These are phyloP conservation scores for Teunomyces barrocoloradensis DNA, from an alignment of 805 yeast genomes.

Conservation along the genomic window DNA sequence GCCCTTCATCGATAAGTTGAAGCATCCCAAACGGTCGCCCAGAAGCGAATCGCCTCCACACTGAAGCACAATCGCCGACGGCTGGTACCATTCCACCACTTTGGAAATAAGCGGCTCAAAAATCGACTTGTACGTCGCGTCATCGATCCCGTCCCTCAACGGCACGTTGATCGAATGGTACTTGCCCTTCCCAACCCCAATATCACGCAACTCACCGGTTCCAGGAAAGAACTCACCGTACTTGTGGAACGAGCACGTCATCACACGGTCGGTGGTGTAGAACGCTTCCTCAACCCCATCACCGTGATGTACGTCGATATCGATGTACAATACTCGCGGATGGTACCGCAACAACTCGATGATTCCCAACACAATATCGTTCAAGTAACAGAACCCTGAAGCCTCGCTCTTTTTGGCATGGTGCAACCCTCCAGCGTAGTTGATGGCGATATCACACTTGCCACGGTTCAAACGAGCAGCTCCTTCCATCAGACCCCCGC, in stretches of 20 bases:
- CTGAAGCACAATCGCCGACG: slow-evolving; percentile 94
- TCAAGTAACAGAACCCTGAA: slow-evolving; percentile 86
- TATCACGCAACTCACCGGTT: slow-evolving; percentile 82
- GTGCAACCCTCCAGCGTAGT: slow-evolving; percentile 91
- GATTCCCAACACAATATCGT: slow-evolving; percentile 85
- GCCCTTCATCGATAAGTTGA: slow-evolving; percentile 87
- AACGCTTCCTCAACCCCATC: slow-evolving; percentile 96
- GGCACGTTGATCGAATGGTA: slow-evolving; percentile 86
- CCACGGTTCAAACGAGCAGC: slow-evolving; percentile 78
- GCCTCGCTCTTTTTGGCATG: slow-evolving; percentile 92
- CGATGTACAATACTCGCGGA: slow-evolving; percentile 84
- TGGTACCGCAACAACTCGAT: slow-evolving; percentile 75
- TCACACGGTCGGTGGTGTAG: slow-evolving; percentile 86
- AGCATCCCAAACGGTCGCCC: slow-evolving; percentile 94
- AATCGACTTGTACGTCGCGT: slow-evolving; percentile 76
- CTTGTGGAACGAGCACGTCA: slow-evolving; percentile 88
- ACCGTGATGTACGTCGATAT: slow-evolving; percentile 91
- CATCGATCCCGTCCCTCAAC: slow-evolving; percentile 90
- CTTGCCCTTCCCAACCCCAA: slow-evolving; percentile 82
- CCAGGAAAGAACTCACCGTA: slow-evolving; percentile 94
- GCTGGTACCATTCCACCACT: slow-evolving; percentile 84
- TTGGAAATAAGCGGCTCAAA: slow-evolving; percentile 85
- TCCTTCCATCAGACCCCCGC: slow-evolving; percentile 91
- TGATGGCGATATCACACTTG: slow-evolving; percentile 87
- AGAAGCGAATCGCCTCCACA: slow-evolving; percentile 98